A percentile compares a stretch with the other conserved stretches of the same genome.
phyloP scores from a whole-genome alignment of 176 grass and related monocot species.

The Hsuehochloa calcarea region DNA sequence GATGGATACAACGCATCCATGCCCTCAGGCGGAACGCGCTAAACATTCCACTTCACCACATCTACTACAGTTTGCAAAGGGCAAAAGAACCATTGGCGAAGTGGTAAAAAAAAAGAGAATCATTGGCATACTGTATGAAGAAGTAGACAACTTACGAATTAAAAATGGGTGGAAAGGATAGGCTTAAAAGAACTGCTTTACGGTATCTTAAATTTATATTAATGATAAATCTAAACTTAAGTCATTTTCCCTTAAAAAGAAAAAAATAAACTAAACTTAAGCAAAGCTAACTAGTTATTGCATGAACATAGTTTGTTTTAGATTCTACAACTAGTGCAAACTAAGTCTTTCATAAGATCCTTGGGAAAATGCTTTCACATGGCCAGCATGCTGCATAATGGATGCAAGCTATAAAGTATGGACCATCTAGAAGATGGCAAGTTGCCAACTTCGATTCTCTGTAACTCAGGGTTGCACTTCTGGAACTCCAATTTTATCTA shows the following conservation, averaged over 20 bases:
- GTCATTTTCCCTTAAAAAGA: not conserved
- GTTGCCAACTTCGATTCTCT: conserved; percentile 6
- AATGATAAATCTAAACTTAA: not conserved
- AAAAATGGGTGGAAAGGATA: not conserved
- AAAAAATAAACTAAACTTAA: not conserved
- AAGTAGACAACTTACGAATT: not conserved
- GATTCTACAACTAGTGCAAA: not conserved
- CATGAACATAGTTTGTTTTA: not conserved
- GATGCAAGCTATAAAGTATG: conserved; percentile 21
- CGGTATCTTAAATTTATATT: not conserved
- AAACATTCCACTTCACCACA: not conserved
- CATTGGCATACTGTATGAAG: not conserved
- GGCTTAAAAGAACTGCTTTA: not conserved
- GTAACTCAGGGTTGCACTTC: not conserved
- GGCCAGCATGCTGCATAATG: conserved; percentile 16
- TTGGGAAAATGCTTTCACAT: conserved; percentile 27
- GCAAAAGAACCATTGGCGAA: not conserved
- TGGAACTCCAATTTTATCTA: not conserved
- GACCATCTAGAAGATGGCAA: conserved; percentile 25
- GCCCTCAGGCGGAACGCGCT: not conserved
- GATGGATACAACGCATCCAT: not conserved
- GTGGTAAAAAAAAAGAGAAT: not conserved
- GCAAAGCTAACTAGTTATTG: not conserved
- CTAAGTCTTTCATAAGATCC: not conserved
- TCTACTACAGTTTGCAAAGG: not conserved